Percentiles rank a stretch among this genome's conserved stretches.
Conservation (phyloP, 2,329 filamentous ascomycete species). For the Fusarium haematococcum region DNA sequence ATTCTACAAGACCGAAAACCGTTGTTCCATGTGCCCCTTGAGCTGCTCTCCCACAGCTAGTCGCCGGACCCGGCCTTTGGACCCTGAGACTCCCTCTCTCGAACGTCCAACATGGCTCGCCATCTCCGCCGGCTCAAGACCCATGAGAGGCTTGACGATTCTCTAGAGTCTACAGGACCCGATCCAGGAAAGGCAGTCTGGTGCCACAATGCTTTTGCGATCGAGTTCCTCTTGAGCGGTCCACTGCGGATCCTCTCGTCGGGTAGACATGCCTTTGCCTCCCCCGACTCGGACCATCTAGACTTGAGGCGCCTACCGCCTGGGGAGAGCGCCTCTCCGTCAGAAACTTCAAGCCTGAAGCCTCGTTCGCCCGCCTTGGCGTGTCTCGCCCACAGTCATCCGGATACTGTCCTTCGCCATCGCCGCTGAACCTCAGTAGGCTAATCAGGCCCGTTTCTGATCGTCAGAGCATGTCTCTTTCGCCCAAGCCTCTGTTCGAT, state of each 20-base stretch:
- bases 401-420: conserved; percentile 12
- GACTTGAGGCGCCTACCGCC: neutral
- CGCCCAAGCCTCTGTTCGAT: neutral
- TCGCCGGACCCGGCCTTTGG: neutral
- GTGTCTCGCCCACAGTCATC: conserved; percentile 26
- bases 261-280: neutral
- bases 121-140: neutral
- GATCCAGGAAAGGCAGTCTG: neutral
- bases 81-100: neutral
- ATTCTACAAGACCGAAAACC: neutral
- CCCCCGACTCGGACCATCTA: neutral
- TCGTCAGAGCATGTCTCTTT: neutral
- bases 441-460: conserved; percentile 5
- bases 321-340: neutral
- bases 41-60: neutral
- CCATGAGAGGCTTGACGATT: neutral
- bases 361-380: neutral
- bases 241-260: neutral
- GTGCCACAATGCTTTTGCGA: conserved; percentile 6
- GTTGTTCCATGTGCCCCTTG: neutral
- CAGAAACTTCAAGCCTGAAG: neutral
- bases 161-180: neutral
- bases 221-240: neutral
- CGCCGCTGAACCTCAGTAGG: neutral
- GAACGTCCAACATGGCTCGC: neutral